Percentiles rank a stretch among this genome's conserved stretches.
Conservation (phyloP, 495 filamentous ascomycete species). For the Lepidopterella palustris region DNA sequence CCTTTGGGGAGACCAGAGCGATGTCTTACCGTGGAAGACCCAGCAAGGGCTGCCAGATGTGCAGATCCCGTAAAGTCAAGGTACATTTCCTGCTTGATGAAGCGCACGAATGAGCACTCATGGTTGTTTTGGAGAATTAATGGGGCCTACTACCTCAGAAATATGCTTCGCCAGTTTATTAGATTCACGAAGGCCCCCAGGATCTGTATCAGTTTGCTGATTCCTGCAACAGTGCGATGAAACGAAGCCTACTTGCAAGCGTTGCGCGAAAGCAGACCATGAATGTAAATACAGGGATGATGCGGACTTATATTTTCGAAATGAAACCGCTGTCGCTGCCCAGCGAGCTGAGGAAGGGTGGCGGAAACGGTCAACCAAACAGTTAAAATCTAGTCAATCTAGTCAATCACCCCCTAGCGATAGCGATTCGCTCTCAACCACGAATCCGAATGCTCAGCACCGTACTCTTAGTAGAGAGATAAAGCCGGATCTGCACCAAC, state of each 20-base stretch:
- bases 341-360: conserved; percentile 22
- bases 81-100: conserved; percentile 9
- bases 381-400: neutral
- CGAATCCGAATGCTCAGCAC: neutral
- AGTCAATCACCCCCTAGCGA: neutral
- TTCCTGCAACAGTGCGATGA: conserved; percentile 22
- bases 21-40: conserved; percentile 29
- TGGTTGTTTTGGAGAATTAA: too few species aligned
- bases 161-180: too few species aligned
- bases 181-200: too few species aligned
- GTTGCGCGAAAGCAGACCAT: conserved; percentile 12
- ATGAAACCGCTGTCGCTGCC: conserved; percentile 22
- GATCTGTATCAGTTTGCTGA: neutral
- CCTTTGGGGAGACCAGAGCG: neutral
- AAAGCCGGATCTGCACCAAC: conserved; percentile 5
- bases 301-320: conserved; percentile 20
- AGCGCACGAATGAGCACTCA: too few species aligned
- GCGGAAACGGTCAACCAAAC: conserved; percentile 18
- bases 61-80: conserved; percentile 26
- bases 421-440: neutral
- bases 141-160: too few species aligned
- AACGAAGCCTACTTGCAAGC: conserved; percentile 19
- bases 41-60: conserved; percentile 27
- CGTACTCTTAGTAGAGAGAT: neutral
- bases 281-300: conserved; percentile 25